Evolutionary conservation across 1,139 yeast species (phyloP), one percentile per base, ranked within the genome.

Genomic region (Nadsonia commutata): DNA sequence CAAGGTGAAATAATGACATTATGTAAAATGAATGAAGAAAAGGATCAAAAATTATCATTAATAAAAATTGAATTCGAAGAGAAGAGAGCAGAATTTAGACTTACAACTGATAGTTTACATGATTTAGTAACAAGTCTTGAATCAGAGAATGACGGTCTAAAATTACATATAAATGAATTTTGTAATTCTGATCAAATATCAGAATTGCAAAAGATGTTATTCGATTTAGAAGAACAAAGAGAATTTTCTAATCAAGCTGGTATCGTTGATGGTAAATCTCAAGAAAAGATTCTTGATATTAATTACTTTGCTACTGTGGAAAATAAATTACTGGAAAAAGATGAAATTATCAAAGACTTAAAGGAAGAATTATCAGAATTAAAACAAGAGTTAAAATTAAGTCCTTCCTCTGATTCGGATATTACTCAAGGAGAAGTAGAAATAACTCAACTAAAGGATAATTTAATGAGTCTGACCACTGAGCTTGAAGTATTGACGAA

Each of bases 31-130:
- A 45, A 55, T 22, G 56, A 55, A 33, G 59, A 56, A 19, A 49
- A 52, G 36, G 62, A 58, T 36, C 48, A 53, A 18, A 54, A 55
- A 43, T 48, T 59, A 18, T 45, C 50, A n/a, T 44, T 40, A 2
- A 44, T 58, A 48, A 54, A 54, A 46, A 21, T 46, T 8, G 59
- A 56, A 21, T 53, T 57, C 33, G 64, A 58, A 31, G 52, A 48
- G 18, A 56, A 60, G 45, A 52, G 67, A 18, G 50, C 46, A 20
- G 65, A 63, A 46, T 61, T 60, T 47, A 48, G 64, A 36, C 48
- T 45, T 20, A 52, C 58, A 13, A 52, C 57, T 22, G 61, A 57
- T 40, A 49, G 54, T n/a, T 49, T 58, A 16, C 58, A 58, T 41
- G 46, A 27, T 27, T 4, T 16, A 27, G 5, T 27, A 27, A 13